Conservation (phyloP, 169 alveolate genomes). For the Eimeria brunetti region DNA sequence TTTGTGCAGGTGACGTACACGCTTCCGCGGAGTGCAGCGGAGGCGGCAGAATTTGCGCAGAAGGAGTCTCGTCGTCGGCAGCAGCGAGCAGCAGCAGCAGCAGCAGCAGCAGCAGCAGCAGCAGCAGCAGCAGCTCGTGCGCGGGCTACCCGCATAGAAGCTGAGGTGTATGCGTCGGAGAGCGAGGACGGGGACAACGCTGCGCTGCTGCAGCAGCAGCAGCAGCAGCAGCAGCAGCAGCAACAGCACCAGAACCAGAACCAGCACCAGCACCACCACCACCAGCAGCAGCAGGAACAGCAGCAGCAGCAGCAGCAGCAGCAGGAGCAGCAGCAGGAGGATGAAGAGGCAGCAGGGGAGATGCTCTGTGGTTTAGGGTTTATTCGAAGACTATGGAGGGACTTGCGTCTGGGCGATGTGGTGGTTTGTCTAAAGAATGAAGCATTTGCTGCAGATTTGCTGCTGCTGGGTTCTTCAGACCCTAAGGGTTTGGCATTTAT, state of each 20-base stretch:
- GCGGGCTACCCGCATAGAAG: too few relatives aligned
- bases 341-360: not conserved
- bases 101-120: too few relatives aligned
- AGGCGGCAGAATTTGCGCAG: not conserved
- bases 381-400: conserved; percentile 85
- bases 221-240: not conserved
- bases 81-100: conserved; percentile 18
- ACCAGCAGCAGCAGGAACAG: not conserved
- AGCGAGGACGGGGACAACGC: not conserved
- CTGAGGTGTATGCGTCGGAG: not conserved
- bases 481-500: conserved; percentile 94
- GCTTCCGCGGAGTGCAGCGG: conserved; percentile 23
- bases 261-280: too few relatives aligned
- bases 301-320: conserved; percentile 34
- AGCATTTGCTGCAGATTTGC: conserved; percentile 96
- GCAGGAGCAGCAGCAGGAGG: conserved; percentile 10
- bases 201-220: not conserved
- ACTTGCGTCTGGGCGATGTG: conserved; percentile 94
- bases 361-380: not conserved
- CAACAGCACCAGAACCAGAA: not conserved
- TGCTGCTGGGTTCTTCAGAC: conserved; percentile 92
- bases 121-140: too few relatives aligned
- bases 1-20: conserved; percentile 32
- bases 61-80: not conserved
- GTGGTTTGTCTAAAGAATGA: conserved; percentile 91